Base-by-base conservation (phyloP, 768 basidiomycete genomes). In the Mycena belliarum region DNA sequence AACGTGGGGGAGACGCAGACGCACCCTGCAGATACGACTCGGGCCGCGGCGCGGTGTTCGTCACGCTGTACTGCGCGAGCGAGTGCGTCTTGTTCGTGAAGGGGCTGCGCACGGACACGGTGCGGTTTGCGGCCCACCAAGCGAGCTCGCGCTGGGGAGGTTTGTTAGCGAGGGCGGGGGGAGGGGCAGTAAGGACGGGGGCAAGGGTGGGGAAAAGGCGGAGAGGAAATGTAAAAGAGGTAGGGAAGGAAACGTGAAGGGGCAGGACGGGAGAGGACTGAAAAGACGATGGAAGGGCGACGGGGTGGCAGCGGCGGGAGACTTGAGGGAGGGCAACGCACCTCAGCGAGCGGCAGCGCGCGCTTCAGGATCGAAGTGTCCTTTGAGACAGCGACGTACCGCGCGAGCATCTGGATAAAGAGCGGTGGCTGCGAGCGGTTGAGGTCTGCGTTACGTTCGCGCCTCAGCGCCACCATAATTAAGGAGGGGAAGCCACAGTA, bases 381-480 rank as follows among this genome's bases (percentile, higher is more conserved):
- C 16, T 86, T 83, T 9, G 84, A 88, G 4, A 78, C 80, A 3
- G 78, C 71, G 47, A 96, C 81, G 68, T 98, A 97, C n/a, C 84
- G 82, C n/a, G 82, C 78, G 25, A 98, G 76, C 94, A 98, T 97
- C 88, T 87, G 87, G 53, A 90, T 84, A 74, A 96, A 96, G 28
- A 96, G 68, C 5, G 95, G 95, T 15, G 94, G 94, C 67, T 96
- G 93, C n/a, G 93, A 95, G 55, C 95, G 84, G 66, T 95, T 82
- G 61, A 96, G 71, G 72, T 96, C 88, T 90, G 42, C 20, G 38
- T 9, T 1, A 6, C 48, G 9, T n/a, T n/a, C 40, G 23, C 21
- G 52, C 33, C 24, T 65, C 24, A 55, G 38, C 15, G 21, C 25
- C 18, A 4, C 18, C 18, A 10, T 11, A 16, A 25, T 16, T 33